Evolutionary conservation across 2,329 filamentous ascomycete species (phyloP).

Genomic region (Cryphonectria radicalis): DNA sequence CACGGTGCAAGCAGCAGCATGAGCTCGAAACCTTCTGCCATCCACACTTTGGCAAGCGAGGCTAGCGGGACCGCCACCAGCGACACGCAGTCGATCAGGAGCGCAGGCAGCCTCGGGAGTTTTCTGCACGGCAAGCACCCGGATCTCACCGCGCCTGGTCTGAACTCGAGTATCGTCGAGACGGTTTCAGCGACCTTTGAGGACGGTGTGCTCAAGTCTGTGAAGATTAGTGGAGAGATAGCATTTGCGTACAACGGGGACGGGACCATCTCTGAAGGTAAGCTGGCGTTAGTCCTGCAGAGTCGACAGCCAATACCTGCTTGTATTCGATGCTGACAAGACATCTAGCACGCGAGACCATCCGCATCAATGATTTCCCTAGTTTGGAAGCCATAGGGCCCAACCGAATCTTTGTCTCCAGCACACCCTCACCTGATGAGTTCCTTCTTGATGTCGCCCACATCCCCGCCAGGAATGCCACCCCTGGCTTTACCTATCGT

Average conservation of each 20-base stretch:
- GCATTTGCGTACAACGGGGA: constrained; percentile 78
- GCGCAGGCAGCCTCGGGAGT: constrained; percentile 77
- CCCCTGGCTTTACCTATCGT: constrained; percentile 91
- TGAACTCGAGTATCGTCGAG: constrained; percentile 90
- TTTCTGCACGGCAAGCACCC: constrained; percentile 76
- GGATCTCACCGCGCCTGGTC: constrained; percentile 76
- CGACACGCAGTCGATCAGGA: constrained; percentile 90
- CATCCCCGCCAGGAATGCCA: constrained; percentile 66
- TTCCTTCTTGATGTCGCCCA: constrained; percentile 77
- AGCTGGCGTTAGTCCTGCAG: constrained; percentile 45
- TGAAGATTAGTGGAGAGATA: constrained; percentile 83
- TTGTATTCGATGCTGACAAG: constrained; percentile 16
- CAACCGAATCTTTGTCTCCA: constrained; percentile 87
- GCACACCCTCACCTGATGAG: constrained; percentile 69
- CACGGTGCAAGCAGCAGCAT: constrained; percentile 37
- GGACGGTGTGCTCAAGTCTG: constrained; percentile 69
- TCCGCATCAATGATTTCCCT: constrained; percentile 86
- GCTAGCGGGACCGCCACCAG: constrained; percentile 63
- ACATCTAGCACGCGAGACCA: constrained; percentile 59
- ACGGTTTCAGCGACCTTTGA: constrained; percentile 87
- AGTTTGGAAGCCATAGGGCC: constrained; percentile 91
- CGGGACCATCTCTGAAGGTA: constrained; percentile 54
- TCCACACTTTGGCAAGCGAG: constrained; percentile 66
- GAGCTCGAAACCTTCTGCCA: constrained; percentile 49
- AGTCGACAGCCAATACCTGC: neutral